Evolutionary conservation across 495 filamentous ascomycete genomes (phyloP).

Genomic region (Endocarpon pusillum): DNA sequence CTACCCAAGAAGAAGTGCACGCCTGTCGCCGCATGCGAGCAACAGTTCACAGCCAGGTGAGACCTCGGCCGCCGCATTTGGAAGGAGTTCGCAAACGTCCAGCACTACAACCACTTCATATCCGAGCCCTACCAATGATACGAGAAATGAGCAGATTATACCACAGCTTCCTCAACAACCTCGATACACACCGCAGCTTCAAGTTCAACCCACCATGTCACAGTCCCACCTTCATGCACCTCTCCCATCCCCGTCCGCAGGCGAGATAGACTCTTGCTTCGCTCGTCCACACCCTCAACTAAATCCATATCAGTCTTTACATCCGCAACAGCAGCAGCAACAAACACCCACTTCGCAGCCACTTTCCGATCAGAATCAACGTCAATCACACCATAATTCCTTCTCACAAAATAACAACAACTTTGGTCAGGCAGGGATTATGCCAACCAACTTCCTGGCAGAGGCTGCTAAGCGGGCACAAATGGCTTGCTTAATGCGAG

Average conservation of each 20-base stretch:
- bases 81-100: slow-evolving; percentile 1
- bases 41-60: too few species aligned
- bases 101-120: not conserved
- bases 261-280: not conserved
- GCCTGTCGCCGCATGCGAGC: too few species aligned
- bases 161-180: not conserved
- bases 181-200: not conserved
- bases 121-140: slow-evolving; percentile 1
- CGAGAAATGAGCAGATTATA: not conserved
- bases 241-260: not conserved
- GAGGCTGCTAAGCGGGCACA: slow-evolving; percentile 89
- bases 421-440: slow-evolving; percentile 33
- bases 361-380: slow-evolving; percentile 1
- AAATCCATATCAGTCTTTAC: not conserved
- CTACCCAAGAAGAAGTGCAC: too few species aligned
- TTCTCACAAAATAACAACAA: slow-evolving; percentile 17
- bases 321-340: slow-evolving; percentile 5
- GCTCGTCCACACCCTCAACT: not conserved
- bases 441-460: slow-evolving; percentile 72
- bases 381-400: slow-evolving; percentile 7
- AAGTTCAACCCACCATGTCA: not conserved
- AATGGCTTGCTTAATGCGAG: slow-evolving; percentile 70
- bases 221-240: not conserved
- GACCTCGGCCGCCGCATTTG: too few species aligned
- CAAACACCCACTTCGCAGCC: slow-evolving; percentile 7